Evolutionary conservation across 805 yeast species (phyloP).

Genomic region (Zygosaccharomyces pseudorouxii): DNA sequence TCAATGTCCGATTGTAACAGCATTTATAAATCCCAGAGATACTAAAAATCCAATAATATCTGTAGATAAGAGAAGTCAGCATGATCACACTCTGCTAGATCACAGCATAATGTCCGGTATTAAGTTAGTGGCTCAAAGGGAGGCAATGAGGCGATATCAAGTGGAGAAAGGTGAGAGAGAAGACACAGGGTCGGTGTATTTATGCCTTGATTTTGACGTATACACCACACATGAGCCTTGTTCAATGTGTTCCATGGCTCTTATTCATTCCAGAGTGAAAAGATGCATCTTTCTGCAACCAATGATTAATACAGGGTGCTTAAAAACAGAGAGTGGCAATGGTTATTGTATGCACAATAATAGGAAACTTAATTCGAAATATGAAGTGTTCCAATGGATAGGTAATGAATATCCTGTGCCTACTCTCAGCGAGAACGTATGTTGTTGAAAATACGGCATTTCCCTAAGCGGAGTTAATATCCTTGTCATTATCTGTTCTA

Average conservation of each 20-base stretch:
- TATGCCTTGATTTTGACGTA: constrained; percentile 72
- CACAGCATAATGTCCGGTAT: constrained; percentile 79
- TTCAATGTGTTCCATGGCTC: constrained; percentile 94
- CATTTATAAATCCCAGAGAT: constrained; percentile 56
- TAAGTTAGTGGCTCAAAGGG: constrained; percentile 54
- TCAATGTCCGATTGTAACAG: constrained; percentile 48
- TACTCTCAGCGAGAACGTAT: constrained; percentile 24
- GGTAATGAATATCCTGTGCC: constrained; percentile 35
- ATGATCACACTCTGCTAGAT: constrained; percentile 45
- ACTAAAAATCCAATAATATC: constrained; percentile 36
- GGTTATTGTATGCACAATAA: constrained; percentile 73
- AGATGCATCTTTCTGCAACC: constrained; percentile 57
- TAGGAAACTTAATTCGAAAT: constrained; percentile 78
- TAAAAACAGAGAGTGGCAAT: constrained; percentile 53
- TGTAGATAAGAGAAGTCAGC: constrained; percentile 38
- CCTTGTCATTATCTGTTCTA: background rate
- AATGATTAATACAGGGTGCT: constrained; percentile 49
- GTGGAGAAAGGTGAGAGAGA: constrained; percentile 5
- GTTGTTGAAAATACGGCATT: constrained; percentile 17
- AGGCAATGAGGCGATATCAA: constrained; percentile 39
- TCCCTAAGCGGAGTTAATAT: background rate
- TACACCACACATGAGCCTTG: constrained; percentile 96
- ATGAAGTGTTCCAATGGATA: constrained; percentile 74
- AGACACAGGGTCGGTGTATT: constrained; percentile 39
- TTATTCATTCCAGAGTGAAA: constrained; percentile 81